These are phyloP conservation scores for Tremella yokohamensis DNA, from an alignment of 768 basidiomycete species.

Conservation along the genomic window DNA sequence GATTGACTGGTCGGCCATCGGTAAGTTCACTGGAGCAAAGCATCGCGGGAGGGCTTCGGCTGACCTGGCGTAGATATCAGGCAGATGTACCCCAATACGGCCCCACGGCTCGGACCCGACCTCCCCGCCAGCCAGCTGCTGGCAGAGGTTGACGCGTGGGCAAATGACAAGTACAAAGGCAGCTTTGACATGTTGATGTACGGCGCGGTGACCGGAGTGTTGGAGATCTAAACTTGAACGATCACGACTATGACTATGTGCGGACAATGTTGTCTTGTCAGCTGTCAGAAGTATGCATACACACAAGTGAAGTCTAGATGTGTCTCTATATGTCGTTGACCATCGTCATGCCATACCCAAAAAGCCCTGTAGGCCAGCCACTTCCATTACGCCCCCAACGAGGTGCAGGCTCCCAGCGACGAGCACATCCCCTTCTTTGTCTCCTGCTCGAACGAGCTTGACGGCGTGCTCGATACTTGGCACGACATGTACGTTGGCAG, in stretches of 20 bases:
- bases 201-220: slow-evolving; percentile 41
- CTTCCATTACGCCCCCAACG: slow-evolving; percentile 89
- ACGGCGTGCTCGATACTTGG: slow-evolving; percentile 88
- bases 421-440: slow-evolving; percentile 58
- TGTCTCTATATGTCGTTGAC: too few species aligned
- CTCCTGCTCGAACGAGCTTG: slow-evolving; percentile 56
- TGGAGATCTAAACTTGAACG: slow-evolving; percentile 26
- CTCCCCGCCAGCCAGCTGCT: slow-evolving; percentile 68
- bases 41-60: not conserved
- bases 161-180: slow-evolving; percentile 57
- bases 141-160: slow-evolving; percentile 68
- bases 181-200: slow-evolving; percentile 43
- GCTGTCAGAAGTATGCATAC: slow-evolving; percentile 1
- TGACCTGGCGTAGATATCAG: slow-evolving; percentile 52
- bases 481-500: slow-evolving; percentile 67
- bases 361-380: slow-evolving; percentile 68
- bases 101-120: slow-evolving; percentile 29
- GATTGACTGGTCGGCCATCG: slow-evolving; percentile 75
- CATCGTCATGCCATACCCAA: slow-evolving; percentile 38
- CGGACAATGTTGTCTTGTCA: not conserved
- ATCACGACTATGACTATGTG: not conserved
- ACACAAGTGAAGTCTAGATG: not conserved
- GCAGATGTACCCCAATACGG: slow-evolving; percentile 51
- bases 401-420: slow-evolving; percentile 91
- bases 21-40: too few species aligned